Conservation (phyloP, 139 green algal genomes). For the Chlamydomonas incerta region DNA sequence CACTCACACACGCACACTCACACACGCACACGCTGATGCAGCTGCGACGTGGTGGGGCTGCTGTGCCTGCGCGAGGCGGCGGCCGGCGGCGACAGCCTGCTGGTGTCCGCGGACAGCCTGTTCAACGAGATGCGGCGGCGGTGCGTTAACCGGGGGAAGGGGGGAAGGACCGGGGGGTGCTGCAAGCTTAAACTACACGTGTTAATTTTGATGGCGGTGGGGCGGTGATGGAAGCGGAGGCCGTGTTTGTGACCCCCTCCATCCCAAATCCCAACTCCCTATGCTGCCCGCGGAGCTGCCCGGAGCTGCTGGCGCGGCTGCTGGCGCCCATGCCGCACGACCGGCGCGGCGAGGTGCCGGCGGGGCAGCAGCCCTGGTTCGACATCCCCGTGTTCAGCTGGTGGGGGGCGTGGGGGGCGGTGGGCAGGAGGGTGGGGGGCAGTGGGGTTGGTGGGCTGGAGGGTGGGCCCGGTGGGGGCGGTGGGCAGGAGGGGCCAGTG, state of each 20-base stretch:
- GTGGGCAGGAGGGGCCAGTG: no score
- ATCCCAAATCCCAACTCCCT: no score
- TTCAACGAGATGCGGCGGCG: slow-evolving; percentile 2
- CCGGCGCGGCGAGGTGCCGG: slow-evolving; percentile 35
- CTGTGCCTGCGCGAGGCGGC: slow-evolving; percentile 33
- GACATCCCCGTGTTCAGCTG: slow-evolving; percentile 43
- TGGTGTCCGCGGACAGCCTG: slow-evolving; percentile 6
- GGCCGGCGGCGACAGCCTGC: slow-evolving; percentile 6
- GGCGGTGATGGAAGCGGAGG: no score
- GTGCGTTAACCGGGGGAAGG: no score
- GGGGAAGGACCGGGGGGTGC: no score
- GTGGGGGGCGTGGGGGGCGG: neutral
- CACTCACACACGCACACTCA: no score
- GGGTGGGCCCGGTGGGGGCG: no score
- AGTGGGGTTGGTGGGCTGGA: neutral
- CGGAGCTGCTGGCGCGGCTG: slow-evolving; percentile 13
- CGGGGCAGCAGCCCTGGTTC: slow-evolving; percentile 31
- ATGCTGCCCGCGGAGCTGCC: neutral
- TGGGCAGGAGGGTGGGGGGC: neutral
- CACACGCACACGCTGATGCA: neutral
- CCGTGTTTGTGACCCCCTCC: no score
- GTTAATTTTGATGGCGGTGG: no score
- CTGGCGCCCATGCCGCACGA: slow-evolving; percentile 37
- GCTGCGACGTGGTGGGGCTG: slow-evolving; percentile 42
- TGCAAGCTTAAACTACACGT: no score